Percentiles rank a stretch among this genome's conserved stretches.
These are phyloP conservation scores for Xylariaceae sp. DNA, from an alignment of 2,329 filamentous ascomycete species.

Conservation along the genomic window DNA sequence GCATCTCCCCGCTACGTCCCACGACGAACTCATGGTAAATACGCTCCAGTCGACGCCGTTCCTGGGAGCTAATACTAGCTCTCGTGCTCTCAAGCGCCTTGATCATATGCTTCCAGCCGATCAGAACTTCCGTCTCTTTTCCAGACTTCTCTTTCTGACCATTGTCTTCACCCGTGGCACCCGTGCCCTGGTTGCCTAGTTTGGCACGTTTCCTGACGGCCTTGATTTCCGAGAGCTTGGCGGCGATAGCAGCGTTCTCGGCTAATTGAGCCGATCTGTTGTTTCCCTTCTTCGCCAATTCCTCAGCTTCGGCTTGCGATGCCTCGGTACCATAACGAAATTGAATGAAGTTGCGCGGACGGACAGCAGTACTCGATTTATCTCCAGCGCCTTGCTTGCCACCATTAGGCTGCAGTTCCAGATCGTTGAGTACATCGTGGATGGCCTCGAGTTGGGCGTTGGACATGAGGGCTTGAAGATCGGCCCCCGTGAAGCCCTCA, in stretches of 20 bases:
- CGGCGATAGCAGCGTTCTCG: conserved; percentile 70
- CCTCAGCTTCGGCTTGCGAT: conserved; percentile 38
- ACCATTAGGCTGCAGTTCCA: conserved; percentile 31
- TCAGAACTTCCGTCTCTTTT: conserved; percentile 62
- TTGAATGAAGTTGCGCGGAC: conserved; percentile 61
- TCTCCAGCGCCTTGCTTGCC: conserved; percentile 34
- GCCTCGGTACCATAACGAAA: conserved; percentile 71
- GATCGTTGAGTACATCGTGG: conserved; percentile 76
- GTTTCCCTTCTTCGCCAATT: conserved; percentile 38
- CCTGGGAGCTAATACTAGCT: conserved; percentile 74
- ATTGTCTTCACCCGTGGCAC: conserved; percentile 24
- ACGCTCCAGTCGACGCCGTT: conserved; percentile 64
- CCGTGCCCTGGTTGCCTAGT: conserved; percentile 36
- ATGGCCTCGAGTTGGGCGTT: conserved; percentile 97
- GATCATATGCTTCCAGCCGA: conserved; percentile 77
- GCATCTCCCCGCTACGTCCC: conserved; percentile 91
- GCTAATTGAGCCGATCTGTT: conserved; percentile 55
- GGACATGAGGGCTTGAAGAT: conserved; percentile 89
- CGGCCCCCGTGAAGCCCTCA: conserved; percentile 87
- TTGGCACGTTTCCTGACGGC: conserved; percentile 60
- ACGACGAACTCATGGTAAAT: conserved; percentile 94
- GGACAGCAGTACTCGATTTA: conserved; percentile 25
- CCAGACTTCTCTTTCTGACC: conserved; percentile 37
- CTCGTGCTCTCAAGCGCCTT: conserved; percentile 71
- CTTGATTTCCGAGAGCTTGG: conserved; percentile 79